A percentile compares a stretch with the other conserved stretches of the same genome.
These are phyloP conservation scores for Plasmodium yoelii DNA, from an alignment of 169 alveolate genomes.

Conservation along the genomic window DNA sequence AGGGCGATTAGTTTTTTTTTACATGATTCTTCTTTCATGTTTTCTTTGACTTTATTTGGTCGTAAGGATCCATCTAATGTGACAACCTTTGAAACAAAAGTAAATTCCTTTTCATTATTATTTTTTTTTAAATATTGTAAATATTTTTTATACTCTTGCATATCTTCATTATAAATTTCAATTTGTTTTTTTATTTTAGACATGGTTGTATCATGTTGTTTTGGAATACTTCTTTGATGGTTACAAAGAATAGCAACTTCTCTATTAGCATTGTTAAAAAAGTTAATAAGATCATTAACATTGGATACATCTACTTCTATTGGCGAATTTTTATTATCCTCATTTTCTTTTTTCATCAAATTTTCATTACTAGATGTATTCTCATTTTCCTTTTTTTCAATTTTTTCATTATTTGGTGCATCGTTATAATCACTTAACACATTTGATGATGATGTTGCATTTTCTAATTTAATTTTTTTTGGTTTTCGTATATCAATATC, in stretches of 20 bases:
- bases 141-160: slow-evolving; percentile 88
- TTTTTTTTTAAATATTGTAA: slow-evolving; percentile 87
- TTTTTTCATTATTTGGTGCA: slow-evolving; percentile 40
- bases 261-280: slow-evolving; percentile 97
- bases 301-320: slow-evolving; percentile 86
- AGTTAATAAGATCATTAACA: slow-evolving; percentile 91
- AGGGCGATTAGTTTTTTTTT: slow-evolving; percentile 75
- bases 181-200: slow-evolving; percentile 92
- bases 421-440: slow-evolving; percentile 42
- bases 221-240: slow-evolving; percentile 96
- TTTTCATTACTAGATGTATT: neutral
- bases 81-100: slow-evolving; percentile 77
- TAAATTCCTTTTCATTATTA: slow-evolving; percentile 78
- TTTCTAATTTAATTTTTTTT: slow-evolving; percentile 41
- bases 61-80: slow-evolving; percentile 76
- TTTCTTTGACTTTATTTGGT: slow-evolving; percentile 70
- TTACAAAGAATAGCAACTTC: slow-evolving; percentile 99
- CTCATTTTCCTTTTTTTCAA: slow-evolving; percentile 36
- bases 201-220: slow-evolving; percentile 95
- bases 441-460: slow-evolving; percentile 29
- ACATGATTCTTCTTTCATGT: slow-evolving; percentile 78
- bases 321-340: slow-evolving; percentile 76
- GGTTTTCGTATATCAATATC: slow-evolving; percentile 27
- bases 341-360: slow-evolving; percentile 15
- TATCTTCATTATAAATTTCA: slow-evolving; percentile 88